phyloP scores from a whole-genome alignment of 2,329 filamentous ascomycete species.

The Botrytis fragariae region DNA sequence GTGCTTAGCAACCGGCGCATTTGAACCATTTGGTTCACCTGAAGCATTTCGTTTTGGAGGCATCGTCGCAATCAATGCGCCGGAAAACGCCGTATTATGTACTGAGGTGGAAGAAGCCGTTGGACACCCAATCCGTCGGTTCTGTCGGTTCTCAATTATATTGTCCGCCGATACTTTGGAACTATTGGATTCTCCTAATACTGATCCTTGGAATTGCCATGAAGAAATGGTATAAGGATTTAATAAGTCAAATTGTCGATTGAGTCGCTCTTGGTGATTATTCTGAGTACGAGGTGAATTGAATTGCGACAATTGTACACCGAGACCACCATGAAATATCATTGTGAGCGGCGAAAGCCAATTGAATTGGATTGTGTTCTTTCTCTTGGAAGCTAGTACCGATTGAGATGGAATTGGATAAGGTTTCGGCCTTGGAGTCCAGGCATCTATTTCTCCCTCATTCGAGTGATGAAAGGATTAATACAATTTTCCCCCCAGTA shows the following conservation, averaged over 20 bases:
- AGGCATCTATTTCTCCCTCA: not conserved
- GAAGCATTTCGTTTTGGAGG: conserved; percentile 30
- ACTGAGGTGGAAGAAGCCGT: conserved; percentile 32
- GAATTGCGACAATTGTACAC: not conserved
- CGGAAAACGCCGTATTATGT: conserved; percentile 21
- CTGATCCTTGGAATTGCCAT: not conserved
- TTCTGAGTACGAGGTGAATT: not conserved
- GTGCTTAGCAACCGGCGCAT: conserved; percentile 29
- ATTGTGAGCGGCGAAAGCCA: conserved; percentile 9
- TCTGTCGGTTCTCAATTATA: conserved; percentile 12
- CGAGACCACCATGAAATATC: conserved; percentile 9
- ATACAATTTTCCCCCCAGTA: too few species aligned
- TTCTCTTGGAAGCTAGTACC: not conserved
- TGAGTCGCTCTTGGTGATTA: not conserved
- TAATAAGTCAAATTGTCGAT: not conserved
- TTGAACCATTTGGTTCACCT: conserved; percentile 26
- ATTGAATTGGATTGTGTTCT: not conserved
- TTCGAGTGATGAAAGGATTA: not conserved
- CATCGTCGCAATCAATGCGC: conserved; percentile 26
- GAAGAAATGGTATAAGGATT: not conserved
- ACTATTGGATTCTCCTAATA: not conserved
- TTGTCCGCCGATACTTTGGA: not conserved
- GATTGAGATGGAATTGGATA: not conserved
- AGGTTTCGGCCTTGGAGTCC: not conserved
- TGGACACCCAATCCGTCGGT: conserved; percentile 21